Evolutionary conservation across 2,329 filamentous ascomycete species (phyloP).

Genomic region (Aschersonia sp.): DNA sequence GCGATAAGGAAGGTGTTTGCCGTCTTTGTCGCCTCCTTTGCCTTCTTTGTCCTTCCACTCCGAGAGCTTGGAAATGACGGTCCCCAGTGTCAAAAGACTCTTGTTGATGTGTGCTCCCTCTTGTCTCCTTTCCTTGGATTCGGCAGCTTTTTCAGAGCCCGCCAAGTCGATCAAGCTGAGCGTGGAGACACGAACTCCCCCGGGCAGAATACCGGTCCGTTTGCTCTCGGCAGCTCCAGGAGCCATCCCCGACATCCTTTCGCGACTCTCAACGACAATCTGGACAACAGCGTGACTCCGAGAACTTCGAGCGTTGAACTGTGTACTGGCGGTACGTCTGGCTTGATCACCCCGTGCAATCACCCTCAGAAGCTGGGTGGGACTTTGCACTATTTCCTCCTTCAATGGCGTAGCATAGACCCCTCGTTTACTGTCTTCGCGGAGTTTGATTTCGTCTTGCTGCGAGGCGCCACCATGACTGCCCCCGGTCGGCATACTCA

Average conservation of each 20-base stretch:
- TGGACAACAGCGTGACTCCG: slow-evolving; percentile 97
- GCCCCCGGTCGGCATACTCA: slow-evolving; percentile 55
- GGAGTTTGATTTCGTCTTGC: slow-evolving; percentile 91
- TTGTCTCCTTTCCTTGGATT: slow-evolving; percentile 82
- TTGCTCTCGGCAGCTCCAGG: slow-evolving; percentile 30
- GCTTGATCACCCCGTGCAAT: slow-evolving; percentile 91
- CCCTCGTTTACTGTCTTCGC: slow-evolving; percentile 89
- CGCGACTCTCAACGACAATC: slow-evolving; percentile 93
- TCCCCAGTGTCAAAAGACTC: slow-evolving; percentile 85
- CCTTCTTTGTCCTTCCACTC: slow-evolving; percentile 73
- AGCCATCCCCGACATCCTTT: slow-evolving; percentile 53
- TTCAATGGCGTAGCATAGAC: slow-evolving; percentile 94
- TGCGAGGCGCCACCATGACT: slow-evolving; percentile 36
- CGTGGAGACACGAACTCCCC: slow-evolving; percentile 88
- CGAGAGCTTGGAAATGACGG: slow-evolving; percentile 85
- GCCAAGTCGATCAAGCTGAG: slow-evolving; percentile 92
- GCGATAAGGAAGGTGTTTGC: slow-evolving; percentile 86
- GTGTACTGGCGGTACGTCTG: slow-evolving; percentile 79
- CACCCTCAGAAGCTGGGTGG: slow-evolving; percentile 84
- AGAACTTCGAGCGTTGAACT: slow-evolving; percentile 93
- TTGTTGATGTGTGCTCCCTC: slow-evolving; percentile 99
- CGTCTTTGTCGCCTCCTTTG: slow-evolving; percentile 62
- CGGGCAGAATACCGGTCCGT: slow-evolving; percentile 57
- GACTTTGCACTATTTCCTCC: slow-evolving; percentile 97
- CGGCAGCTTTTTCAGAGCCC: slow-evolving; percentile 89